Percentiles rank a stretch among this genome's conserved stretches.
These are phyloP conservation scores for Simmondsia chinensis DNA, from an alignment of 148 eudicot species.

Conservation along the genomic window DNA sequence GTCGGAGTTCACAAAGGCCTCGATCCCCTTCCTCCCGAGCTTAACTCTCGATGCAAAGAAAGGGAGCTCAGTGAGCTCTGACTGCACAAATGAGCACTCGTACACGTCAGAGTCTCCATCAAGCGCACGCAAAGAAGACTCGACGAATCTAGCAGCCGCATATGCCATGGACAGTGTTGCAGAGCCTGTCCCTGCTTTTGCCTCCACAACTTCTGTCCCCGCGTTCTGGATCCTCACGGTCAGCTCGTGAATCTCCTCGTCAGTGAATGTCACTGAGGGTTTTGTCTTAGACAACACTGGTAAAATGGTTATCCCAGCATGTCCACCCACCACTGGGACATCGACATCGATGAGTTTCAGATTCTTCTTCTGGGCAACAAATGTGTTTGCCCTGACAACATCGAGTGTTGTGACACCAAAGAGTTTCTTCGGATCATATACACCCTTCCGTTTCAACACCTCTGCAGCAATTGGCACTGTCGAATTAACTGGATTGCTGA, in stretches of 20 bases:
- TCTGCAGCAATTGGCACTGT: slow-evolving; percentile 93
- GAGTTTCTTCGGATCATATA: slow-evolving; percentile 83
- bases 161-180: slow-evolving; percentile 95
- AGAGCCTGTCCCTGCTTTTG: slow-evolving; percentile 90
- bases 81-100: slow-evolving; percentile 66
- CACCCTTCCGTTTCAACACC: slow-evolving; percentile 72
- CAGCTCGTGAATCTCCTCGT: slow-evolving; percentile 54
- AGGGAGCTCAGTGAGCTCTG: slow-evolving; percentile 74
- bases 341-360: slow-evolving; percentile 80
- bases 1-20: slow-evolving; percentile 61
- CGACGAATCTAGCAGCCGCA: slow-evolving; percentile 92
- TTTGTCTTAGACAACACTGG: slow-evolving; percentile 76
- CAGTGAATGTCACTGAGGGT: slow-evolving; percentile 61
- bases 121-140: slow-evolving; percentile 85
- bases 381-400: slow-evolving; percentile 88
- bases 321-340: slow-evolving; percentile 88
- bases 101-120: slow-evolving; percentile 85
- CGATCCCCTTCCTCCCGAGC: slow-evolving; percentile 69
- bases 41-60: slow-evolving; percentile 84
- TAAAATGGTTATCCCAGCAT: slow-evolving; percentile 85
- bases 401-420: slow-evolving; percentile 86
- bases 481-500: slow-evolving; percentile 90
- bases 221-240: slow-evolving; percentile 87
- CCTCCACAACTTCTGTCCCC: slow-evolving; percentile 93
- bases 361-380: slow-evolving; percentile 80